Evolutionary conservation across 345 rosid species (phyloP), one percentile per base, ranked within the genome.

Genomic region (Brassica incana): DNA sequence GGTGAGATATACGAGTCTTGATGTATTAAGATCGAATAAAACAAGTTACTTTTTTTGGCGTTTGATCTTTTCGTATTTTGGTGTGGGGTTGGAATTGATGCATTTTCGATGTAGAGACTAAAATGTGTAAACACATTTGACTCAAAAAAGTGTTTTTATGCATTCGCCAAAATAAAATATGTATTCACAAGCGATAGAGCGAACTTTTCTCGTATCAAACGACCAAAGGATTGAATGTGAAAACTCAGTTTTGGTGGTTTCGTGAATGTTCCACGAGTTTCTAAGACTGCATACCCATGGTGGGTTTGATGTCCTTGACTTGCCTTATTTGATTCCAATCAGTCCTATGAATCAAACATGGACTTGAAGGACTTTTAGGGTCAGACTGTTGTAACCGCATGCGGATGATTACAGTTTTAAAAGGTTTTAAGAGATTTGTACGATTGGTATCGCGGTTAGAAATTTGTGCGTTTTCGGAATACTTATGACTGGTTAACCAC

Each of bases 1-100:
- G 61, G 69, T 59, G 64, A 72, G 77, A 60, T 60, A 58, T 66
- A 36, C 45, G 43, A 73, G 14, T 45, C 56, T 78, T 78, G 64
- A 67, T 79, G 73, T 73, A 65, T 25, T 67, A 45, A 73, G 25
- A 23, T 23, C 25, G 25, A 29, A 29, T 29, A 29, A 29, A 29
- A 29, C 32, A 29, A 3, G 32, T 29, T 29, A 29, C 32, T 29
- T 29, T 29, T 29, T 29, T 29, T 29, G 5, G 32, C 32, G 32
- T 29, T 29, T 29, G 32, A 29, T 29, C 0, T 29, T 29, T 29
- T 29, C 32, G 32, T 29, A 29, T 29, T 29, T 29, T 29, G 32
- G 32, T 29, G 32, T 29, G 32, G 32, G 32, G 32, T 29, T 29
- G 32, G 32, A 29, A 29, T 29, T 29, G 64, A 58, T 58, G 12